Percentiles rank a stretch among this genome's conserved stretches.
These are phyloP conservation scores for Quercus wislizeni DNA, from an alignment of 306 rosid genomes.

Conservation along the genomic window DNA sequence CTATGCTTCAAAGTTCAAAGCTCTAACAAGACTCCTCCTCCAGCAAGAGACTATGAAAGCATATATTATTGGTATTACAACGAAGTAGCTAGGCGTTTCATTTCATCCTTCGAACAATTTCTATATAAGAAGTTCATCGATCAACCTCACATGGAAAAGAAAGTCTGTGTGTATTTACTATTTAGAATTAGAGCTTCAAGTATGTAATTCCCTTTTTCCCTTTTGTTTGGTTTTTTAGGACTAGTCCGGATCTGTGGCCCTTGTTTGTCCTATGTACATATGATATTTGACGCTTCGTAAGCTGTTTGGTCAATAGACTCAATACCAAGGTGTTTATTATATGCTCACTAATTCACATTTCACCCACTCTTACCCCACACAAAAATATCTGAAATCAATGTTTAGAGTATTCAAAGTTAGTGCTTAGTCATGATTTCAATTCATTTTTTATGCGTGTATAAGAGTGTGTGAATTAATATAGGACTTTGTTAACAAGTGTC, in stretches of 20 bases:
- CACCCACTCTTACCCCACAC: too few relatives aligned
- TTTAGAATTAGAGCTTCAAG: not conserved
- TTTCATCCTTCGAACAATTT: not conserved
- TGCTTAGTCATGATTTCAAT: too few relatives aligned
- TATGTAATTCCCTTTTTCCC: not conserved
- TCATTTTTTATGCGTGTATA: too few relatives aligned
- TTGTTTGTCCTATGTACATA: too few relatives aligned
- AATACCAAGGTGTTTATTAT: not conserved
- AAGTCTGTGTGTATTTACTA: not conserved
- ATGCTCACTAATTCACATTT: too few relatives aligned
- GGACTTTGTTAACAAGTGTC: too few relatives aligned
- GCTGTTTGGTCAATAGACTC: not conserved
- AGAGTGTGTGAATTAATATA: too few relatives aligned
- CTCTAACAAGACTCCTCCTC: not conserved
- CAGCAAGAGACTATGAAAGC: not conserved
- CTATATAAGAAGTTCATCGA: not conserved
- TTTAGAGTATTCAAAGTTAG: too few relatives aligned
- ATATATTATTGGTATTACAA: not conserved
- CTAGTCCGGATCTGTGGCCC: not conserved
- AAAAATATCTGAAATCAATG: too few relatives aligned
- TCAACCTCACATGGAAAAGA: not conserved
- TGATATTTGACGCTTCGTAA: too few relatives aligned
- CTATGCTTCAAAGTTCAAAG: not conserved
- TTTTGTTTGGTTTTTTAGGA: not conserved
- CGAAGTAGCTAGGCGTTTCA: not conserved